Evolutionary conservation across 768 basidiomycete species (phyloP), one percentile per base, ranked within the genome.

Genomic region (Tulasnella sp.): DNA sequence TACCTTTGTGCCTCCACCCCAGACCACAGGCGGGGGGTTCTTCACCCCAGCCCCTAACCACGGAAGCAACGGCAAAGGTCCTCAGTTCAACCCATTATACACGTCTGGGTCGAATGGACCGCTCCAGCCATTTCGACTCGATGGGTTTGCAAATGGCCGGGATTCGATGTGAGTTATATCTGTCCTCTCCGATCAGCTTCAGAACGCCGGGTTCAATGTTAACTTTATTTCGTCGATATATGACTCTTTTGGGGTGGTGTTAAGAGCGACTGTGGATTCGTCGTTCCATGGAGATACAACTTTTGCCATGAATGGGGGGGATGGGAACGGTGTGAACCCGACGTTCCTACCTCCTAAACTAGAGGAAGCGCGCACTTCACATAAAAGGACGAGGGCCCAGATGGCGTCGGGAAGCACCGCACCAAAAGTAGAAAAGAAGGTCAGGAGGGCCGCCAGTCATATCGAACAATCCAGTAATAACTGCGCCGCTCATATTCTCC

Each of bases 401-500:
- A 93, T 89, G 83, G 87, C 86, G 84, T 85, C 88, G 83, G 92
- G 91, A 91, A 92, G 92, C 91, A 89, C 89, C 93, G 89, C 91
- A 90, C 88, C 90, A 92, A 92, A 93, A 93, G 88, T 88, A 34
- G 71, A 79, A 73, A 79, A 79, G 44, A 79, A 79, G 78, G 78
- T 79, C 9, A 21, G 62, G 62, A 68, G 62, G 62, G 62, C 62
- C 62, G 62, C 62, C n/a, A 76, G 44, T 62, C 75, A 52, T 76
- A 34, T 76, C 48, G 56, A 76, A 76, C 38, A 18, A 10, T 39
- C 34, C 44, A 18, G 44, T 36, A 38, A 34, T 44, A 78, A 93
- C 92, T 93, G 92, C 93, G 92, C 68, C 40, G 91, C 87, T 90
- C 90, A 86, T 89, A 89, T 91, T 91, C 91, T 90, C 89, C 90